These are phyloP conservation scores for Amoebophrya sp. DNA, from an alignment of 169 alveolate species.

Conservation along the genomic window DNA sequence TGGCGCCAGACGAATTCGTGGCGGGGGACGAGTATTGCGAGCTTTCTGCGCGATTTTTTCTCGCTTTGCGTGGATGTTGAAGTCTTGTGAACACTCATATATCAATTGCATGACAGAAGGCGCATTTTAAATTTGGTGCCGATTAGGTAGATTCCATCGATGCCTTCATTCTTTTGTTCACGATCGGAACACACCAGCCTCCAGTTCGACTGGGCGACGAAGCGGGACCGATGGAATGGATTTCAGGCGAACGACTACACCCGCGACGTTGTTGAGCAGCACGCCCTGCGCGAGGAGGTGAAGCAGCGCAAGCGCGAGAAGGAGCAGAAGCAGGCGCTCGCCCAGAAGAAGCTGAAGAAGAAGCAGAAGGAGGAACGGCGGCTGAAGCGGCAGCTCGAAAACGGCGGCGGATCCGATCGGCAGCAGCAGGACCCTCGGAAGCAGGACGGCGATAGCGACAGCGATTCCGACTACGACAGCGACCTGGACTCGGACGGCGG, in stretches of 20 bases:
- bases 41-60: too few relatives aligned
- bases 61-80: too few relatives aligned
- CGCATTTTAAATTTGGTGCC: too few relatives aligned
- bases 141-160: too few relatives aligned
- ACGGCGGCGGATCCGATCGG: not conserved
- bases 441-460: not conserved
- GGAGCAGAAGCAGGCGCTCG: constrained; percentile 36
- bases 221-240: constrained; percentile 33
- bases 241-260: constrained; percentile 29
- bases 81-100: too few relatives aligned
- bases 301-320: constrained; percentile 33
- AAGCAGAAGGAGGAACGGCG: constrained; percentile 39
- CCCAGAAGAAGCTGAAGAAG: constrained; percentile 44
- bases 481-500: constrained; percentile 40
- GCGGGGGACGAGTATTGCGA: constrained; percentile 24
- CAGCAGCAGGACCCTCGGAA: not conserved
- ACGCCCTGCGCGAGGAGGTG: constrained; percentile 16
- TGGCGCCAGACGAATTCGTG: constrained; percentile 79
- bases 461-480: constrained; percentile 35
- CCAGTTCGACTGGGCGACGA: constrained; percentile 23
- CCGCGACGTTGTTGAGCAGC: not conserved
- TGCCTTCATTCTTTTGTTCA: too few relatives aligned
- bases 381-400: constrained; percentile 26
- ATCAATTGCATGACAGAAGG: too few relatives aligned
- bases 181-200: not conserved